A percentile compares a stretch with the other conserved stretches of the same genome.
Evolutionary conservation across 164 flowering plant genomes (phyloP).

Genomic region (Aristolochia contorta): DNA sequence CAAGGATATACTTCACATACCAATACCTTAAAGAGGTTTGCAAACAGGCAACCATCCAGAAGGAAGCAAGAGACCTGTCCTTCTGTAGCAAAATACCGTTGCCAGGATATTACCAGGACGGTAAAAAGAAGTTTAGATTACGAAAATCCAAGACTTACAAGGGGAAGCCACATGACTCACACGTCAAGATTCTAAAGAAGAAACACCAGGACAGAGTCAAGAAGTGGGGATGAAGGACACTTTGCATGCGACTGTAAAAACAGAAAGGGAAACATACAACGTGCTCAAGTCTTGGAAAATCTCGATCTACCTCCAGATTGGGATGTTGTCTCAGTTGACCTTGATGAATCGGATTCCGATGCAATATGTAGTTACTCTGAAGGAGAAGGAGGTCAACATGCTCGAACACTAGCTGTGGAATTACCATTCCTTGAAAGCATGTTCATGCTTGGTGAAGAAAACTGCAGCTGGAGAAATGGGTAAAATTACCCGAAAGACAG

Average conservation of each 20-base stretch:
- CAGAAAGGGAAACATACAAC: neutral
- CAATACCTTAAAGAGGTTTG: slow-evolving; percentile 1
- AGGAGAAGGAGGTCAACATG: no score
- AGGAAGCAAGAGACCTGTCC: slow-evolving; percentile 3
- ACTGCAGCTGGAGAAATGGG: no score
- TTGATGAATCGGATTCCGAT: no score
- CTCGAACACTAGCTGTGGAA: no score
- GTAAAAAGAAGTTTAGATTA: slow-evolving; percentile 1
- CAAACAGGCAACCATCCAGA: slow-evolving; percentile 6
- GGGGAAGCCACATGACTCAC: slow-evolving; percentile 5
- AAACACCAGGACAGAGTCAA: neutral
- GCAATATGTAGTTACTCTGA: neutral
- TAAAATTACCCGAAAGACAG: no score
- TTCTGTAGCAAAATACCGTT: slow-evolving; percentile 6
- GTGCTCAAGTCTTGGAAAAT: no score
- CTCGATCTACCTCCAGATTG: no score
- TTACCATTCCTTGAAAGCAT: no score
- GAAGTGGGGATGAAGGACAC: slow-evolving; percentile 4
- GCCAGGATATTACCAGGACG: slow-evolving; percentile 1
- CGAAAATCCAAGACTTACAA: slow-evolving; percentile 4
- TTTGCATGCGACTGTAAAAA: slow-evolving; percentile 7
- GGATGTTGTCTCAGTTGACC: no score
- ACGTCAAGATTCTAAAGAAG: slow-evolving; percentile 1
- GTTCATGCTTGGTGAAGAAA: no score
- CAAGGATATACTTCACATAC: no score